Conservation (phyloP, 352 stramenopile genomes). For the Lagenidium giganteum region DNA sequence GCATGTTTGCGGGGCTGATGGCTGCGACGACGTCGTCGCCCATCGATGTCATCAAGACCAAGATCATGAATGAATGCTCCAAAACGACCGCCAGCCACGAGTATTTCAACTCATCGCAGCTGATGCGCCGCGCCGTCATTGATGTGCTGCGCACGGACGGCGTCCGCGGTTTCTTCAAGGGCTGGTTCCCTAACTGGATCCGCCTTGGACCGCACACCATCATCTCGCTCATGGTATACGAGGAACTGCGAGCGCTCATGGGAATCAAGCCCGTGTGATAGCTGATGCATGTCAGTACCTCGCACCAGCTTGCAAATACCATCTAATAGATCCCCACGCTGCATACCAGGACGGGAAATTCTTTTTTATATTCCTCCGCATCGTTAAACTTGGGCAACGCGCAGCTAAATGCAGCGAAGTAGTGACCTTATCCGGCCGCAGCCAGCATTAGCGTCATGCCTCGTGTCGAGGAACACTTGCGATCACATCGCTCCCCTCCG, state of each 20-base stretch:
- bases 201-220: constrained; percentile 69
- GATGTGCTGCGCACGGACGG: constrained; percentile 48
- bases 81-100: constrained; percentile 28
- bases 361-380: too few species aligned
- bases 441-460: too few species aligned
- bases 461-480: too few species aligned
- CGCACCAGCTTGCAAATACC: too few species aligned
- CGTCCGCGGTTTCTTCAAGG: constrained; percentile 69
- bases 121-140: constrained; percentile 51
- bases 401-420: too few species aligned
- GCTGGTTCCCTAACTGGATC: constrained; percentile 74
- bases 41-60: constrained; percentile 81
- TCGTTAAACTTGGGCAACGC: too few species aligned
- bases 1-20: constrained; percentile 70
- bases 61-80: constrained; percentile 76
- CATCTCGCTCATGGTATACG: constrained; percentile 74
- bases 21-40: constrained; percentile 64
- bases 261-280: constrained; percentile 49
- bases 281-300: too few species aligned
- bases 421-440: too few species aligned
- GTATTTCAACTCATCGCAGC: constrained; percentile 26
- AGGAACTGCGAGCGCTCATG: constrained; percentile 47
- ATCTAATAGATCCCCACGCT: too few species aligned
- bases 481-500: too few species aligned
- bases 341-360: too few species aligned